Evolutionary conservation across 768 basidiomycete genomes (phyloP), one percentile per base, ranked within the genome.

Genomic region (Lactifluus volemus): DNA sequence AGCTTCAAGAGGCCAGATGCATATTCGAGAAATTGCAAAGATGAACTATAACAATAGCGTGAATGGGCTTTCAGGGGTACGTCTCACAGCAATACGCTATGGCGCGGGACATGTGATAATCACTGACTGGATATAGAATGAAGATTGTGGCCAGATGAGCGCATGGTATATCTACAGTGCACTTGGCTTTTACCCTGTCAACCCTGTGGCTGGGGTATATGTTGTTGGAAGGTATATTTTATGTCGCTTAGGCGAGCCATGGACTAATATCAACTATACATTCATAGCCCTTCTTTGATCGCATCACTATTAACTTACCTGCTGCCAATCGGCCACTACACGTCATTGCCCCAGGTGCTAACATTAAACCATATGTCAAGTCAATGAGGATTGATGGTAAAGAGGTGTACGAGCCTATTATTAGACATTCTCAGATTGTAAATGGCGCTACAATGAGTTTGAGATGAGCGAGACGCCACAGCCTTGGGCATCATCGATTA

Each of bases 61-160:
- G 10, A 45, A 45, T 19, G 44, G 44, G n/a, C 44, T 45, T 45
- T 45, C 44, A 21, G 44, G 44, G 44, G 44, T 45, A 45, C 19
- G 44, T 19, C 6, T 45, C 7, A 19, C n/a, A 11, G 44, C n/a
- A 19, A 9, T 19, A 45, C 10, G 19, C 19, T 45, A 45, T 45
- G 4, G 2, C 10, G 38, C 38, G 3, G 12, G 9, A n/a, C 19
- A 19, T 10, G 8, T 45, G 44, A n/a, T 45, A 19, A 45, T 9
- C 1, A 9, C 44, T 6, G 8, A 56, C 10, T 17, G 1, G 17
- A 15, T 25, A 42, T 61, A 90, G 86, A 93, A 92, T 66, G 90
- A 93, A 70, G 90, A 93, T 68, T 92, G 89, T 64, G 89, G 90
- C 1, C 90, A 93, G 70, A 92, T 92, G 90, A 89, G 86, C 67